Percentiles rank a stretch among this genome's conserved stretches.
These are phyloP conservation scores for Xylaria venustula DNA, from an alignment of 495 filamentous ascomycete genomes.

Conservation along the genomic window DNA sequence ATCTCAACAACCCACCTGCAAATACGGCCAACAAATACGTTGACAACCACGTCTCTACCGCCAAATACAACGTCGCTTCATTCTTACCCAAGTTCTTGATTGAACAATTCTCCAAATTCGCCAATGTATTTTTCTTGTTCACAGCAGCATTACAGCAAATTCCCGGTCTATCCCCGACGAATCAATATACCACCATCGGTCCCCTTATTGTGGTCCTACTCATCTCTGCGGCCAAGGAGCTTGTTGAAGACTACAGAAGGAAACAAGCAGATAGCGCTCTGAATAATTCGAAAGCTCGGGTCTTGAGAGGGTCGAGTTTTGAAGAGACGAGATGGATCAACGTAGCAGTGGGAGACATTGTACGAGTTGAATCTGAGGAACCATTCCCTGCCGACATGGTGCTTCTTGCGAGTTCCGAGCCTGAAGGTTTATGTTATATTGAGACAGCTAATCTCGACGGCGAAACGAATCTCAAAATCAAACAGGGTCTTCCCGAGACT, in stretches of 20 bases:
- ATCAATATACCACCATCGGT: conserved; percentile 92
- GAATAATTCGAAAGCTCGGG: conserved; percentile 83
- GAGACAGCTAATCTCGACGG: conserved; percentile 98
- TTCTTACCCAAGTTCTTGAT: conserved; percentile 97
- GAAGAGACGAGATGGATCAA: conserved; percentile 89
- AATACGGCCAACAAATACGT: conserved; percentile 86
- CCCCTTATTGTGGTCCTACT: conserved; percentile 85
- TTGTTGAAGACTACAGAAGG: conserved; percentile 91
- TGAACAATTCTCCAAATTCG: conserved; percentile 99
- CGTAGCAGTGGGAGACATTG: conserved; percentile 89
- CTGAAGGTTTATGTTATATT: conserved; percentile 97
- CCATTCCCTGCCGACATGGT: conserved; percentile 95
- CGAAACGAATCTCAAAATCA: conserved; percentile 98
- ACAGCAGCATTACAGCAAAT: conserved; percentile 96
- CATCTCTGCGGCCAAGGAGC: conserved; percentile 92
- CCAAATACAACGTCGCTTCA: conserved; percentile 96
- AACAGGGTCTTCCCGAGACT: conserved; percentile 96
- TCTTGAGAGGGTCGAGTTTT: conserved; percentile 82
- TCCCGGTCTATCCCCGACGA: conserved; percentile 90
- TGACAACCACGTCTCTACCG: conserved; percentile 94
- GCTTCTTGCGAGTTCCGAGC: conserved; percentile 89
- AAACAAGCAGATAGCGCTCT: conserved; percentile 82
- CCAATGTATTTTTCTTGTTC: conserved; percentile 99
- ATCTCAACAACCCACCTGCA: conserved; percentile 95
- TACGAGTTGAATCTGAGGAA: conserved; percentile 92